phyloP scores from a whole-genome alignment of 2,329 filamentous ascomycete genomes.

The Hymenoscyphus fraxineus region DNA sequence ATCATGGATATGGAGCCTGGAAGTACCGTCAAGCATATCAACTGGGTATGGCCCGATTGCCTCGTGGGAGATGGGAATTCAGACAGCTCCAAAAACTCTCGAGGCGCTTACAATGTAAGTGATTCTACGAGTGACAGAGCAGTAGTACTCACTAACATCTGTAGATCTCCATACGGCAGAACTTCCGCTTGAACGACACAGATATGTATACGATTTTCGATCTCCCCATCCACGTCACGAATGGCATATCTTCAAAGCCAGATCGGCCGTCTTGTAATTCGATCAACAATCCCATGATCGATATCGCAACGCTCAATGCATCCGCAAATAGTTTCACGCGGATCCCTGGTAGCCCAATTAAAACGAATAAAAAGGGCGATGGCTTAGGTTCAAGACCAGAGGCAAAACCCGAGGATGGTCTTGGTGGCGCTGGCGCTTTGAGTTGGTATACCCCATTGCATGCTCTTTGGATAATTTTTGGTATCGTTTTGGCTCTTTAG shows the following conservation, averaged over 20 bases:
- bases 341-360: constrained; percentile 27
- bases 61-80: constrained; percentile 53
- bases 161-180: constrained; percentile 67
- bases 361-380: constrained; percentile 26
- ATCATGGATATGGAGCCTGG: constrained; percentile 61
- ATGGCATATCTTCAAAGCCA: constrained; percentile 49
- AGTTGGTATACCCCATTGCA: constrained; percentile 35
- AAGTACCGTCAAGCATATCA: constrained; percentile 70
- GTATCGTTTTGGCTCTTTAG: constrained; percentile 30
- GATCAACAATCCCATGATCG: constrained; percentile 49
- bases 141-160: constrained; percentile 10
- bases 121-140: neutral
- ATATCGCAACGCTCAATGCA: constrained; percentile 43
- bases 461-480: constrained; percentile 35
- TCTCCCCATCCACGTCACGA: constrained; percentile 64
- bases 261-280: constrained; percentile 47
- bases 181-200: constrained; percentile 60
- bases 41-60: constrained; percentile 69
- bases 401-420: constrained; percentile 34
- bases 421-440: constrained; percentile 32
- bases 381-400: constrained; percentile 29
- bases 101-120: constrained; percentile 58
- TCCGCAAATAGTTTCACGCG: constrained; percentile 31
- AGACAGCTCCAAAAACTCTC: constrained; percentile 40
- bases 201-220: constrained; percentile 69